Evolutionary conservation across 2,329 filamentous ascomycete genomes (phyloP), one percentile per base, ranked within the genome.

Genomic region (Pseudofabraea citricarpa): DNA sequence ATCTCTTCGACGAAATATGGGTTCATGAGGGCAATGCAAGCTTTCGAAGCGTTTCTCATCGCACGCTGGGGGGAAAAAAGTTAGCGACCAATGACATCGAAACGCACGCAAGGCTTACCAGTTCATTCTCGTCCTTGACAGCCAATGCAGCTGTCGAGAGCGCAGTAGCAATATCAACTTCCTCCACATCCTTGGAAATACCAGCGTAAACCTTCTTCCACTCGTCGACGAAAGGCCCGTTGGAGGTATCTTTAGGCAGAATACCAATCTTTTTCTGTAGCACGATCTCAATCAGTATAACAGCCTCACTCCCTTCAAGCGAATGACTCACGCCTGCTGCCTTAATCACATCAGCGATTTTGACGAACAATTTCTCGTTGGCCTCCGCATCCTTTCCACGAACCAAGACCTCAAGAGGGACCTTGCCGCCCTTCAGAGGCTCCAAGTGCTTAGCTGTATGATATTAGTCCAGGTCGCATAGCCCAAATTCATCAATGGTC

Each of bases 1-100:
- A 98, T 97, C 64, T 96, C 90, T 61, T 98, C 93, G 53, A 98
- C 83, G 64, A 97, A 97, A 67, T 93, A 98, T 47, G 91, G 89
- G 40, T 89, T 89, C 83, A 97, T 94, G 47, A 97, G 73, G 46
- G 90, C 90, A 53, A 94, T 91, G 56, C 90, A 96, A 36, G 93
- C 91, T 61, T 93, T 87, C 43, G 93, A 93, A 4, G 91, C 90
- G 55, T 91, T 94, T 60, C 94, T 84, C 77, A 98, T 96, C 9
- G 88, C 85, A 53, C 91, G 87, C 76, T 82, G 38, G 36, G 23
- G n/a, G 19, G 13, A 40, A 59, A 44, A 31, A n/a, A 6, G 4
- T n/a, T 32, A 19, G 13, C n/a, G n/a, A n/a, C n/a, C n/a, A n/a
- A n/a, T n/a, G n/a, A n/a, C n/a, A n/a, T n/a, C n/a, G n/a, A n/a